Conservation (phyloP, 768 basidiomycete genomes). For the Sistotremastrum niveocremeum region DNA sequence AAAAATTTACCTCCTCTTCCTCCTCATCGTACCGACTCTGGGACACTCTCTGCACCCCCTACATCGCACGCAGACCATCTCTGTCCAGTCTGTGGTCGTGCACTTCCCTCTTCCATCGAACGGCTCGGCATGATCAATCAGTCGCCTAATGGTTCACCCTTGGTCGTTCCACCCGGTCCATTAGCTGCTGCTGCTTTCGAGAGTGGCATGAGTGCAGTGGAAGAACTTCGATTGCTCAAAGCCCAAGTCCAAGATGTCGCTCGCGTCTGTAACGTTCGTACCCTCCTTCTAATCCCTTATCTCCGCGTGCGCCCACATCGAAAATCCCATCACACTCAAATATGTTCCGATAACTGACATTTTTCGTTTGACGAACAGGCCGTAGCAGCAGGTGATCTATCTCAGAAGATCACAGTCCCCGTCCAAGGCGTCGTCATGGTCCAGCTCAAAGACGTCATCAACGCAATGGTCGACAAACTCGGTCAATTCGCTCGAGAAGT, state of each 20-base stretch:
- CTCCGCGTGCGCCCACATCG: neutral
- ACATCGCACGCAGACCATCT: slow-evolving; percentile 26
- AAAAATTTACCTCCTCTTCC: slow-evolving; percentile 16
- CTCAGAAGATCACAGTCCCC: slow-evolving; percentile 66
- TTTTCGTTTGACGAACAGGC: slow-evolving; percentile 20
- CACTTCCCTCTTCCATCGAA: slow-evolving; percentile 13
- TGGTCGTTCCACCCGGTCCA: slow-evolving; percentile 43
- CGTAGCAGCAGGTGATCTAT: slow-evolving; percentile 61
- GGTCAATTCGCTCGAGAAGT: slow-evolving; percentile 87
- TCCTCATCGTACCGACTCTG: slow-evolving; percentile 18
- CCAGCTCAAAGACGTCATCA: slow-evolving; percentile 68
- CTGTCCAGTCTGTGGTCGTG: slow-evolving; percentile 46
- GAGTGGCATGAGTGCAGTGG: slow-evolving; percentile 53
- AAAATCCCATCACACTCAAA: too few relatives aligned
- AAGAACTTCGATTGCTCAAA: slow-evolving; percentile 67
- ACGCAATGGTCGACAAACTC: slow-evolving; percentile 59
- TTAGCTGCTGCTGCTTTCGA: slow-evolving; percentile 42
- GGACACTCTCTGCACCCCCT: slow-evolving; percentile 30
- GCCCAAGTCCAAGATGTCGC: slow-evolving; percentile 78
- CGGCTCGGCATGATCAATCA: neutral
- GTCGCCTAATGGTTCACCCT: slow-evolving; percentile 7
- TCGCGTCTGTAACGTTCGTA: slow-evolving; percentile 48
- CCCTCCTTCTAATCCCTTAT: neutral
- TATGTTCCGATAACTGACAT: too few relatives aligned
- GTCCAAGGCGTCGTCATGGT: slow-evolving; percentile 73